These are phyloP conservation scores for Penicillium freii DNA, from an alignment of 2,329 filamentous ascomycete species.

Conservation along the genomic window DNA sequence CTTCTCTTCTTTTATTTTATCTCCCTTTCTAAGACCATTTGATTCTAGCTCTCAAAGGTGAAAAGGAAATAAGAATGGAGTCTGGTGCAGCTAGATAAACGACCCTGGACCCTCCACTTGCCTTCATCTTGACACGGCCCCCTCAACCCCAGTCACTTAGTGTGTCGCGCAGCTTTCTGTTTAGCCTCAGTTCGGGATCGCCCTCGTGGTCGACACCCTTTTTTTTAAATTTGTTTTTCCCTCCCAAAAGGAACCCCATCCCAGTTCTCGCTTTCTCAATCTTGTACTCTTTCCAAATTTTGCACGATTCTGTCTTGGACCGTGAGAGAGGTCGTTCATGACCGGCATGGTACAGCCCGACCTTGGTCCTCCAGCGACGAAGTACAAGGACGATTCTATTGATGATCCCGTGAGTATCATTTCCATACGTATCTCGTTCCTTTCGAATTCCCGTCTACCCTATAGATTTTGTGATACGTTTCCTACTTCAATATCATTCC, in stretches of 20 bases:
- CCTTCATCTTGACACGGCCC: slow-evolving; percentile 21
- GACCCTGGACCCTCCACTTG: slow-evolving; percentile 41
- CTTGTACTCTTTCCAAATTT: slow-evolving; percentile 6
- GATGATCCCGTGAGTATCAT: slow-evolving; percentile 48
- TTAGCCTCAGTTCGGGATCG: slow-evolving; percentile 27
- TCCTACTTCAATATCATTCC: slow-evolving; percentile 25
- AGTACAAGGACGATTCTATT: slow-evolving; percentile 50
- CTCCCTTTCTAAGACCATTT: background rate
- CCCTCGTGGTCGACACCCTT: slow-evolving; percentile 13
- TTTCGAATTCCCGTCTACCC: background rate
- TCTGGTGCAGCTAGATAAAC: slow-evolving; percentile 39
- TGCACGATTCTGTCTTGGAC: slow-evolving; percentile 21
- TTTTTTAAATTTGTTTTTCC: slow-evolving; percentile 14
- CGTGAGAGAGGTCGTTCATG: slow-evolving; percentile 35
- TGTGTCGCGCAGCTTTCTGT: slow-evolving; percentile 26
- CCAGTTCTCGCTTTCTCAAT: slow-evolving; percentile 14
- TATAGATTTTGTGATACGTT: slow-evolving; percentile 9
- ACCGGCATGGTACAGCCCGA: slow-evolving; percentile 47
- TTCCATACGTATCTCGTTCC: background rate
- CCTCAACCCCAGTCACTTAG: slow-evolving; percentile 27
- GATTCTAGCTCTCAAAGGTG: slow-evolving; percentile 14
- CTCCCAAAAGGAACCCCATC: slow-evolving; percentile 7
- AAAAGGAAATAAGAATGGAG: slow-evolving; percentile 24
- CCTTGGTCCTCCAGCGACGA: slow-evolving; percentile 31
- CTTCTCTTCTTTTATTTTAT: slow-evolving; percentile 11